Base-by-base conservation (phyloP, 345 rosid genomes). In the Jatropha curcas region DNA sequence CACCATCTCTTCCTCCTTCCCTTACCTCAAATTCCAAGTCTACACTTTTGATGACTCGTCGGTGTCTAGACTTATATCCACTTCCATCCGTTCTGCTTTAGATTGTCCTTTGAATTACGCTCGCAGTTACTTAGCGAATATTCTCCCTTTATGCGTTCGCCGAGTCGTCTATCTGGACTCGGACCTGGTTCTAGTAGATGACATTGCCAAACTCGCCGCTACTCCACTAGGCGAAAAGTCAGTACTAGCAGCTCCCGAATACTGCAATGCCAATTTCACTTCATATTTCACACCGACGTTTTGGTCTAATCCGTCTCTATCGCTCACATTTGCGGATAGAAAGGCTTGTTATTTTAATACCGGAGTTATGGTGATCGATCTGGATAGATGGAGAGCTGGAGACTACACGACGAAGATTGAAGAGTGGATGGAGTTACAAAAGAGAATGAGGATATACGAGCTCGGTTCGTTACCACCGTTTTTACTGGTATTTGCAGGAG, bases 61-160 rank as follows among this genome's bases (percentile, higher is more conserved):
- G 12, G 97, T 89, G 50, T 68, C 94, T 1, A 76, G 92, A 12
- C 85, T 90, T 55, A 92, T 94, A 80, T 94, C 98, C 22, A 79
- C 97, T 50, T 94, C 98, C 2, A 89, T 94, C 79, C 96, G 97
- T 25, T 89, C 97, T 9, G 97, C 98, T 27, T 79, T 94, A 1
- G 98, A 94, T 67, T 89, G 94, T 57, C 96, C 97, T 0, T 70
- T 94, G 9, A 94, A 94, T 88, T 94, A 94, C 83, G 98, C 98
- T 0, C 85, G 98, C 13, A 86, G 86, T 82, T 92, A 94, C 90
- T 79, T 94, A 9, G 88, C 98, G 50, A 80, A 85, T 51, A 85
- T 92, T 50, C 88, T 94, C 51, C 93, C 94, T 20, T 63, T 83
- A 1, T 89, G 97, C 75, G 93, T 94, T 67, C 86, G 86, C 45